Base-by-base conservation (phyloP, 1,139 yeast species). In the Geotrichum klebahnii region DNA sequence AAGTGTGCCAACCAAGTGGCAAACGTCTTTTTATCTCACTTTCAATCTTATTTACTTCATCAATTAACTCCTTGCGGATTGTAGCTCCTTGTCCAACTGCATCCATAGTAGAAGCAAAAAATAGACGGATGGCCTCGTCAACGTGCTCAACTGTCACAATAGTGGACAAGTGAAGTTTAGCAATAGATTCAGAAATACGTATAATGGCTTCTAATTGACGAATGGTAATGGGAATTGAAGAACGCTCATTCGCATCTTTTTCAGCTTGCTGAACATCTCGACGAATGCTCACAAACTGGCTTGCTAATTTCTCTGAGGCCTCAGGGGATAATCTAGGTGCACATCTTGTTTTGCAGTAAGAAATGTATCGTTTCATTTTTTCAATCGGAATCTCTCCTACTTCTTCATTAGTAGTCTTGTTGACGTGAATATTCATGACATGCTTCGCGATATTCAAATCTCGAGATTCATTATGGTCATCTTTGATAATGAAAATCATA, bases 141-240 rank as follows among this genome's bases (percentile, higher is more conserved):
- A 92, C 98, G 64, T 94, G 97, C 56, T 80, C 84, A 59, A 82
- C 94, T 2, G 81, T 79, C 2, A 97, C 97, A 19, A 89, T 77
- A 0, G 97, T 94, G 8, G 84, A 77, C 51, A 94, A 73, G 52
- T 83, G 82, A 55, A 94, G 68, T 66, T 94, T 94, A 16, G 98
- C 98, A 54, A 94, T 73, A 2, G 96, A 81, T 69, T 94, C 99
- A 1, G 97, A 81, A 51, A 92, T 94, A 74, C 99, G 92, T 48
- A 92, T 81, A 59, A 94, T 88, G 40, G 99, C 98, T 70, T 94
- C 99, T 57, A 94, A 76, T 72, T 94, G 99, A 76, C 99, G 89
- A 39, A 94, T 82, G 0, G 99, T 94, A 62, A 94, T 92, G 23
- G 99, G 99, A 64, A 94, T 92, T 1, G 96, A 85, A 0, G 97